These are phyloP conservation scores for Gynochthodes officinalis DNA, from an alignment of 257 asterid species.

Conservation along the genomic window DNA sequence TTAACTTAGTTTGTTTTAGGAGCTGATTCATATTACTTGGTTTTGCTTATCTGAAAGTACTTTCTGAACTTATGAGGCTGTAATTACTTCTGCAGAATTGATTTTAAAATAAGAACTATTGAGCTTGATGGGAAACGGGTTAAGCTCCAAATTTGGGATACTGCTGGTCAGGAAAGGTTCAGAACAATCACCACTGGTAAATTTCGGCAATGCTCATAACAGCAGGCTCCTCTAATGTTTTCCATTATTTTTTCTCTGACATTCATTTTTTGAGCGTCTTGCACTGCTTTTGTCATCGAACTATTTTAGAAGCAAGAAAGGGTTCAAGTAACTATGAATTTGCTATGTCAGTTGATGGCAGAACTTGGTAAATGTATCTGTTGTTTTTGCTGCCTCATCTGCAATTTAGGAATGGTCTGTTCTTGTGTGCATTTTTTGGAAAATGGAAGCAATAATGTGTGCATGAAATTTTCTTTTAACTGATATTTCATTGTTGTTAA, in stretches of 20 bases:
- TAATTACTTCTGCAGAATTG: constrained; percentile 18
- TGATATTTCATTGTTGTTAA: background rate
- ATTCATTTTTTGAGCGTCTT: background rate
- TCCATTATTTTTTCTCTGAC: background rate
- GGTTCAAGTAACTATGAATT: background rate
- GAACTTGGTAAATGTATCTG: background rate
- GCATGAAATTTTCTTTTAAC: background rate
- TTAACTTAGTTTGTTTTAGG: background rate
- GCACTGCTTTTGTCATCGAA: background rate
- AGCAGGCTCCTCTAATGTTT: background rate
- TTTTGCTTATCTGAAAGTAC: background rate
- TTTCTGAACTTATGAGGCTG: constrained; percentile 1
- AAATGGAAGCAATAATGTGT: background rate
- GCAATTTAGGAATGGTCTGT: background rate
- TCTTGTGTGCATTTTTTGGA: background rate
- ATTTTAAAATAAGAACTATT: constrained; percentile 38
- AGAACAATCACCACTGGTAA: constrained; percentile 43
- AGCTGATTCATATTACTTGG: background rate
- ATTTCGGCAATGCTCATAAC: background rate
- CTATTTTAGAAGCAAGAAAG: background rate
- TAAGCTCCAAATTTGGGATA: constrained; percentile 45
- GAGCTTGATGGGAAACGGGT: constrained; percentile 41
- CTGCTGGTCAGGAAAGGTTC: constrained; percentile 46
- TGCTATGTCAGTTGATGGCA: background rate
- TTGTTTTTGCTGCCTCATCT: background rate